These are phyloP conservation scores for Grosmannia penicillata DNA, from an alignment of 2,329 filamentous ascomycete genomes.

Conservation along the genomic window DNA sequence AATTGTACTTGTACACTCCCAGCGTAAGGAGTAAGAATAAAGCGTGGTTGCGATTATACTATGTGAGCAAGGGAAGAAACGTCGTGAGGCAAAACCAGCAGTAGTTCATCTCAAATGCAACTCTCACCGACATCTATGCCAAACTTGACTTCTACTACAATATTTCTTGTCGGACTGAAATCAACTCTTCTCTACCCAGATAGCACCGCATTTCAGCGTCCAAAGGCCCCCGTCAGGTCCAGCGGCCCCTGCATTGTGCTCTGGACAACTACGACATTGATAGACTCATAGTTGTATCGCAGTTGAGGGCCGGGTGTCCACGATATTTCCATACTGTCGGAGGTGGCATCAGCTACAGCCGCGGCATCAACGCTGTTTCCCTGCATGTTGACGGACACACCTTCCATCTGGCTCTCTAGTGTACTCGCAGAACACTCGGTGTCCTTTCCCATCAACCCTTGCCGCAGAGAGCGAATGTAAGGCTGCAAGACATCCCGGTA, in stretches of 20 bases:
- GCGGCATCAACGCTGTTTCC: no score
- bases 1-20: no score
- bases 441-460: background rate
- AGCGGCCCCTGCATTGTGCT: slow-evolving; percentile 12
- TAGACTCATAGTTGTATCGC: slow-evolving; percentile 19
- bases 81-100: no score
- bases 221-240: slow-evolving; percentile 7
- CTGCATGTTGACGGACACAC: no score
- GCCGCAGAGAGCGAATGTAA: background rate
- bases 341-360: no score
- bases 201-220: background rate
- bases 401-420: background rate
- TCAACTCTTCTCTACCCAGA: background rate
- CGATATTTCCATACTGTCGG: slow-evolving; percentile 1
- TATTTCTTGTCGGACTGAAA: background rate
- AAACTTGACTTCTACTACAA: no score
- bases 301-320: slow-evolving; percentile 8
- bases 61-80: no score
- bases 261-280: slow-evolving; percentile 18
- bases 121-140: no score
- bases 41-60: no score
- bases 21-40: no score
- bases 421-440: no score
- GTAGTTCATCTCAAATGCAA: no score
- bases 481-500: slow-evolving; percentile 5